phyloP scores from a whole-genome alignment of 169 alveolate species.

The Plasmodium fragile region DNA sequence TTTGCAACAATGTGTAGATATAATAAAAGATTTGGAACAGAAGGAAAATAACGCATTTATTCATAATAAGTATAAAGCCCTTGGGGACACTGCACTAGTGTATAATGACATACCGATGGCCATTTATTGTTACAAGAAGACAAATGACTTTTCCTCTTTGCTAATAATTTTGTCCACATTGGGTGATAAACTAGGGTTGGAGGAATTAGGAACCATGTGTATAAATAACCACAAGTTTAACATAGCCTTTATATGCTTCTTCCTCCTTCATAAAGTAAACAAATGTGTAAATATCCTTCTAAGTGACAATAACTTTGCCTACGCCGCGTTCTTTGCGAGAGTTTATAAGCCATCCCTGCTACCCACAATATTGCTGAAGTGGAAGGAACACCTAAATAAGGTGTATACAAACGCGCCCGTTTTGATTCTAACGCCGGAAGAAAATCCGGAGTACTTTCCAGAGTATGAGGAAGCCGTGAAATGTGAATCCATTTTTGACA shows the following conservation, averaged over 20 bases:
- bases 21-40: slow-evolving; percentile 81
- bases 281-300: slow-evolving; percentile 81
- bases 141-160: slow-evolving; percentile 83
- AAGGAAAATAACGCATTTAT: slow-evolving; percentile 77
- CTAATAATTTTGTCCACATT: slow-evolving; percentile 79
- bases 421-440: slow-evolving; percentile 51
- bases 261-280: slow-evolving; percentile 80
- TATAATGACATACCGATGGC: slow-evolving; percentile 83
- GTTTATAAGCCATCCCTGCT: slow-evolving; percentile 81
- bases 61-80: slow-evolving; percentile 85
- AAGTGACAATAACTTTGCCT: slow-evolving; percentile 77
- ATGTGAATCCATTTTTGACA: slow-evolving; percentile 71
- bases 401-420: slow-evolving; percentile 12
- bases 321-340: slow-evolving; percentile 83
- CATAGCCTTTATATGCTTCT: slow-evolving; percentile 83
- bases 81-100: slow-evolving; percentile 87
- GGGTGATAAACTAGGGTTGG: slow-evolving; percentile 76
- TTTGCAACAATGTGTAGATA: slow-evolving; percentile 87
- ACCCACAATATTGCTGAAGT: slow-evolving; percentile 65
- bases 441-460: slow-evolving; percentile 74
- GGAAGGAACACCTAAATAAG: slow-evolving; percentile 78
- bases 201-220: slow-evolving; percentile 79
- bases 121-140: slow-evolving; percentile 81
- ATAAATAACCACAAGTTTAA: slow-evolving; percentile 72
- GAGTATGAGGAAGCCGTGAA: slow-evolving; percentile 60